Evolutionary conservation across 2,329 filamentous ascomycete genomes (phyloP), one percentile per base, ranked within the genome.

Genomic region (Colletotrichum camelliae): DNA sequence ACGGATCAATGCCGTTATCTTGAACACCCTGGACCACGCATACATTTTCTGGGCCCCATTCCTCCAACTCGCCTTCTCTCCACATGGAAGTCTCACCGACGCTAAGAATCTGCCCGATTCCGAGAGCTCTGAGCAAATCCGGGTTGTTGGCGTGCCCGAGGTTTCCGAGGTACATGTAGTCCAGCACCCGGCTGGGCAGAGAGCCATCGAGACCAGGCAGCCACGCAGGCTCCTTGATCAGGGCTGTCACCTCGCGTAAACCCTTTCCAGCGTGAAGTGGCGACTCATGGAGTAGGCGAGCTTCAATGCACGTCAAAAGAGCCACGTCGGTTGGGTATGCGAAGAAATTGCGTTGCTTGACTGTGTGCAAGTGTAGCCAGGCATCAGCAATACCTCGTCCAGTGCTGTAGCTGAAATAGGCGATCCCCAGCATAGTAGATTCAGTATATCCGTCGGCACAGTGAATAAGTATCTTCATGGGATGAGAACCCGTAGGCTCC

Each of bases 391-490:
- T 91, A 0, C 96, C 91, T 13, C 92, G 88, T 8, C 95, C 95
- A 77, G 97, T 95, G 70, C 94, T 95, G 84, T 96, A 99, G 89
- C 97, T 98, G 82, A 94, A 95, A 84, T 99, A 99, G 12, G 96
- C 95, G 52, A 99, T 91, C 3, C 92, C 95, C 21, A 99, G 89
- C 84, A 99, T 90, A 2, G 96, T 96, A 2, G 94, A 96, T 84
- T 99, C 97, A 0, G 97, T 99, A 81, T 99, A 99, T 21, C 97
- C 97, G 83, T 99, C 97, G 3, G 94, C 93, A 83, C 97, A 98
- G 84, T 98, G 96, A 55, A 99, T 94, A 37, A 98, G 90, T 39
- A 98, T 92, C 81, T 93, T 96, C 77, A 92, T 88, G 71, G 92
- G 88, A 39, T 85, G 84, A 29, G 70, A 43, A 68, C 80, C 68